Evolutionary conservation across 345 rosid species (phyloP).

Genomic region (Cochlearia excelsa): DNA sequence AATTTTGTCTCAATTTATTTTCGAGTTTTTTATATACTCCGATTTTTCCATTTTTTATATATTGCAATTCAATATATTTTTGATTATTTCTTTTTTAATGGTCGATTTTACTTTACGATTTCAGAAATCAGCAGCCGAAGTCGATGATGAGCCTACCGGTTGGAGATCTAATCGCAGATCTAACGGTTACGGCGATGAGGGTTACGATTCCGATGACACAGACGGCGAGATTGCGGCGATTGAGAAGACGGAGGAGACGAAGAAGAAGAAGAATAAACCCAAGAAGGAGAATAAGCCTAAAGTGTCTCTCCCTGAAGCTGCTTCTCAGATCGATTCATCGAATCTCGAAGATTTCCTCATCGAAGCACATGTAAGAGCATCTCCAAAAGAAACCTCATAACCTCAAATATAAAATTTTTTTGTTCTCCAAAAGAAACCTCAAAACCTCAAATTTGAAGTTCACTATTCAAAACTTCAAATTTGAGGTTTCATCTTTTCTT

Average conservation of each 20-base stretch:
- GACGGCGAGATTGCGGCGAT: slow-evolving; percentile 34
- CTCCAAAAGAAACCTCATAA: no score
- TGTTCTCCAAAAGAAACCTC: no score
- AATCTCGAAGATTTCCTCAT: slow-evolving; percentile 32
- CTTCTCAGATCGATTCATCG: slow-evolving; percentile 45
- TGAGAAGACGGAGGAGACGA: slow-evolving; percentile 37
- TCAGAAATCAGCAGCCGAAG: not conserved
- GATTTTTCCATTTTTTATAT: no score
- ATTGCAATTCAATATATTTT: no score
- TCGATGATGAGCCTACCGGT: slow-evolving; percentile 7
- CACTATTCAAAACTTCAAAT: no score
- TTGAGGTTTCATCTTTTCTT: no score
- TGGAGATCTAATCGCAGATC: slow-evolving; percentile 40
- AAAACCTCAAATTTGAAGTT: no score
- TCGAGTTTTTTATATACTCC: no score
- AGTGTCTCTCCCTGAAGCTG: slow-evolving; percentile 51
- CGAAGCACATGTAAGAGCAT: not conserved
- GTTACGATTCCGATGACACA: slow-evolving; percentile 41
- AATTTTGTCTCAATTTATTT: no score
- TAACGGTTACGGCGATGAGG: slow-evolving; percentile 33
- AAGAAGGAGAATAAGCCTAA: slow-evolving; percentile 39
- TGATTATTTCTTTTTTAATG: no score
- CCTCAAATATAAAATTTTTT: no score
- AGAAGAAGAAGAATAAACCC: slow-evolving; percentile 36
- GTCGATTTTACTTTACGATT: no score